Evolutionary conservation across 2,329 filamentous ascomycete species (phyloP).

Genomic region (Penicillium sp.): DNA sequence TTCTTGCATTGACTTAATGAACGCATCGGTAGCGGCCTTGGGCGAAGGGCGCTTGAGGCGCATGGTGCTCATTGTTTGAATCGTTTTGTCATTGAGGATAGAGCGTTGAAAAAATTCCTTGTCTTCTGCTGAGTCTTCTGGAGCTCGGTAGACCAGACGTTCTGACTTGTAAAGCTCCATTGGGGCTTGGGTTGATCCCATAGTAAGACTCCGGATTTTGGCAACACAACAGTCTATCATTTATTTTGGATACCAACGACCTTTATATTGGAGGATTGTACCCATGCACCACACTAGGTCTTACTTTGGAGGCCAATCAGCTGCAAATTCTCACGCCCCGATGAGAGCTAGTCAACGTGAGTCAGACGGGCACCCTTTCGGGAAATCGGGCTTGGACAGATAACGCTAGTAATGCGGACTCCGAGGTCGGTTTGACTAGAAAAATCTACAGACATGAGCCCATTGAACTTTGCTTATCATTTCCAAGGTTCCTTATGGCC

Average conservation of each 20-base stretch:
- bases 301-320: not conserved
- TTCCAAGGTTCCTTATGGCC: too few relatives aligned
- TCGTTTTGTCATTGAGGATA: slow-evolving; percentile 5
- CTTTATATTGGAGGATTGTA: not conserved
- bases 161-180: slow-evolving; percentile 1
- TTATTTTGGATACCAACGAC: not conserved
- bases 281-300: not conserved
- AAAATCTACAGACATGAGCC: too few relatives aligned
- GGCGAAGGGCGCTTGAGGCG: not conserved
- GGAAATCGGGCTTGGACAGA: not conserved
- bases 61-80: not conserved
- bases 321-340: not conserved
- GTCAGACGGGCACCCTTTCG: not conserved
- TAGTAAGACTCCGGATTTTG: not conserved
- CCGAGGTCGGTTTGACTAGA: too few relatives aligned
- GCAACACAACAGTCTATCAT: not conserved
- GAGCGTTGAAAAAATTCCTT: slow-evolving; percentile 10
- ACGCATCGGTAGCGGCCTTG: not conserved
- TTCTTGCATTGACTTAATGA: not conserved
- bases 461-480: too few relatives aligned
- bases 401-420: too few relatives aligned
- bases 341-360: not conserved
- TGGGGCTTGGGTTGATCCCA: not conserved
- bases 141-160: slow-evolving; percentile 14
- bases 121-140: slow-evolving; percentile 15